Evolutionary conservation across 768 basidiomycete genomes (phyloP), one percentile per base, ranked within the genome.

Genomic region (Sistotremastrum suecicum): DNA sequence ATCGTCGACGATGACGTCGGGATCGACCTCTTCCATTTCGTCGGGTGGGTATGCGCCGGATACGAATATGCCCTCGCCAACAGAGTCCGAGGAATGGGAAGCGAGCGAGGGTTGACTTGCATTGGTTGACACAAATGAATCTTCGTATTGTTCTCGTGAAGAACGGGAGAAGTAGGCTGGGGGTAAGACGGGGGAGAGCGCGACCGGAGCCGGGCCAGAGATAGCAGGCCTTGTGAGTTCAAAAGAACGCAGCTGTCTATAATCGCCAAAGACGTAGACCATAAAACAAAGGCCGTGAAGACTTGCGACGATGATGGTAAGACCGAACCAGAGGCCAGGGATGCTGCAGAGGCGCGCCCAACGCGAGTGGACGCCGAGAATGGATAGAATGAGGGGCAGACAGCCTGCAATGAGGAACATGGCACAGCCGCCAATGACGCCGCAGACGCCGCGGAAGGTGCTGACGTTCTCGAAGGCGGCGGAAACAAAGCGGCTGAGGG

Each of bases 251-350:
- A 87, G 68, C 54, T 87, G 84, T 5, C 84, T 68, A 12, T 86
- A 66, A 60, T 87, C 84, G 5, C 84, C 84, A 53, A 86, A 84
- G 32, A 86, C 56, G 56, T 85, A 87, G 4, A 87, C 74, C 56
- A 82, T 83, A 46, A 86, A 57, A 56, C 84, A 87, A 7, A 86
- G 75, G 3, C 83, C 83, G 49, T 83, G 71, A 34, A 84, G 51
- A 42, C 80, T 78, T 3, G 76, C 69, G 3, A 84, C 49, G 10
- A 83, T 52, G 10, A 83, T 60, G 2, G 74, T 73, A 12, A 84
- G 54, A 12, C 83, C 83, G 5, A 83, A 54, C 79, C 80, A 86
- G 42, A 83, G 55, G 1, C 80, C 81, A 0, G 81, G 81, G 1
- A 84, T 58, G 0, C 81, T 76, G 2, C 64, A 49, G 28, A 84